Evolutionary conservation across 83 land plant species (phyloP), one percentile per base, ranked within the genome.

Genomic region (Picea engelmannii): DNA sequence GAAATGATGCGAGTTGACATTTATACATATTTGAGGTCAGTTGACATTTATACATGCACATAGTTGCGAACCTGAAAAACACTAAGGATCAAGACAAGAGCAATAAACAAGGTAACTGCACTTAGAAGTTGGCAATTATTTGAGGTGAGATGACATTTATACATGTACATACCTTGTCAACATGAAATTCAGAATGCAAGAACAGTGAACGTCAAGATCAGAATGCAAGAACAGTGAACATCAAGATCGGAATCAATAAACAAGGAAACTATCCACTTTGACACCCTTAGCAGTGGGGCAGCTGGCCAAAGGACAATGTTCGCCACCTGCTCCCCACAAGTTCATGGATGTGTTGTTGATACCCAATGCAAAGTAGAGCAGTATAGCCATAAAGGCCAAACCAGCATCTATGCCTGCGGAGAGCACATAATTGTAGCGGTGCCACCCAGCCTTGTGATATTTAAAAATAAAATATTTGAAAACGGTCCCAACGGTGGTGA

Each of bases 321-420:
- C 94, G 1, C 88, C 92, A 9, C n/a, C 65, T 6, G 88, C 81
- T 0, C 94, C 94, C 94, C 94, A 92, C 94, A 92, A 90, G 25
- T 66, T 27, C 6, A 92, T 1, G 9, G 82, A 24, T 76, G 49
- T 85, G 17, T 85, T 61, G 70, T 92, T 80, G 70, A 88, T 79
- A 25, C 78, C 84, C 25, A 92, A 58, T 0, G 89, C 23, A 64
- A 92, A 88, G 83, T 92, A 90, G 16, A 92, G 23, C 15, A 90
- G 20, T 77, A 92, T 92, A 15, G 78, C 92, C 94, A 92, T 92
- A 83, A 92, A 88, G 13, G 92, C 94, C 60, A 92, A 86, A 12
- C 92, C 92, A 12, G 91, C 92, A 73, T 92, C 94, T 40, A 92
- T 23, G 1, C 89, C 94, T 6, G 89, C 92, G 1, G 95, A 90